Percentiles rank a stretch among this genome's conserved stretches.
Evolutionary conservation across 2,329 filamentous ascomycete species (phyloP).

Genomic region (Raffaelea albimanens): DNA sequence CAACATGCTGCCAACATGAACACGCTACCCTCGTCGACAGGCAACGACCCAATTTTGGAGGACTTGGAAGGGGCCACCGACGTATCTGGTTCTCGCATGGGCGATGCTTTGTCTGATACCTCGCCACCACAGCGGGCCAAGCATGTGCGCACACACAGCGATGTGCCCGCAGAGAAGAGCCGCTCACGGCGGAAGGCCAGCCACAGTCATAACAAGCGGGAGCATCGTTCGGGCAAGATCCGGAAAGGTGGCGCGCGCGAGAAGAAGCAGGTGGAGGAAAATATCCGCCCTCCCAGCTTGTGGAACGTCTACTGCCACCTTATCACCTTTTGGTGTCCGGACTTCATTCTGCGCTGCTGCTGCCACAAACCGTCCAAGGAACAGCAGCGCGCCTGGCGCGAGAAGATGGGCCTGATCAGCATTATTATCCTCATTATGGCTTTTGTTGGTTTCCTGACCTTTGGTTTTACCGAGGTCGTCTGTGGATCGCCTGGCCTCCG

Average conservation of each 20-base stretch:
- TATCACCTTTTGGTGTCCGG: slow-evolving; percentile 89
- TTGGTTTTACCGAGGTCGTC: slow-evolving; percentile 69
- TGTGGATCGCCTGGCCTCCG: slow-evolving; percentile 65
- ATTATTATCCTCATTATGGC: slow-evolving; percentile 82
- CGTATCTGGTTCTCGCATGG: slow-evolving; percentile 15
- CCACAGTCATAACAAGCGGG: slow-evolving; percentile 25
- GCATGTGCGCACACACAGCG: slow-evolving; percentile 23
- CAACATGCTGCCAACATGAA: slow-evolving; percentile 92
- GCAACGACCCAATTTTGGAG: slow-evolving; percentile 80
- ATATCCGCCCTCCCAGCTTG: slow-evolving; percentile 68
- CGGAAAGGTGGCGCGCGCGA: slow-evolving; percentile 46
- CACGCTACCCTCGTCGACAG: slow-evolving; percentile 81
- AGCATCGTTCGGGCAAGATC: slow-evolving; percentile 47
- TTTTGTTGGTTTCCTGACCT: slow-evolving; percentile 83
- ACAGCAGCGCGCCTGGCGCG: slow-evolving; percentile 88
- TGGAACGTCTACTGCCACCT: slow-evolving; percentile 96
- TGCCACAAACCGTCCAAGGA: slow-evolving; percentile 79
- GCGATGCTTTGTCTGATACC: slow-evolving; percentile 23
- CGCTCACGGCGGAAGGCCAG: slow-evolving; percentile 21
- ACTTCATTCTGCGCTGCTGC: slow-evolving; percentile 74
- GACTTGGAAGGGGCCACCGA: slow-evolving; percentile 59
- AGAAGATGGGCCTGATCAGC: slow-evolving; percentile 95
- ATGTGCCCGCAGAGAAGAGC: slow-evolving; percentile 27
- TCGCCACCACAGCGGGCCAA: slow-evolving; percentile 18
- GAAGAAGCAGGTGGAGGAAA: slow-evolving; percentile 46